These are phyloP conservation scores for Calocybe gangraenosa DNA, from an alignment of 768 basidiomycete species.

Conservation along the genomic window DNA sequence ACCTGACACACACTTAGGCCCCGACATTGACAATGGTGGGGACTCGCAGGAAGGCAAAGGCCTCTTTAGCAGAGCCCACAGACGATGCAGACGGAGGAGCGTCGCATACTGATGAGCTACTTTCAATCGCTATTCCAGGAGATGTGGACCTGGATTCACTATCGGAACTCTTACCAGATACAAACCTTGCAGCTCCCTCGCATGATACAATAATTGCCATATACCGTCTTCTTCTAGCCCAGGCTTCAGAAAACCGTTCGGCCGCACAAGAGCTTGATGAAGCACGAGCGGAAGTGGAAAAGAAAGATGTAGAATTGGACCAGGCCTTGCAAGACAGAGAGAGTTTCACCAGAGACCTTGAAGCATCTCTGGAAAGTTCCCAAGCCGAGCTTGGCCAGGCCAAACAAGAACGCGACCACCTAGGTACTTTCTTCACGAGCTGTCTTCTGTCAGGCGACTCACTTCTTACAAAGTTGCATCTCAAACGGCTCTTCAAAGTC, in stretches of 20 bases:
- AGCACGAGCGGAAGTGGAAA: slow-evolving; percentile 58
- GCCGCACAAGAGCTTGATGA: slow-evolving; percentile 67
- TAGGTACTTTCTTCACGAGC: slow-evolving; percentile 40
- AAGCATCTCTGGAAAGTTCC: slow-evolving; percentile 43
- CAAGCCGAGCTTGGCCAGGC: slow-evolving; percentile 53
- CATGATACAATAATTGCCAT: slow-evolving; percentile 57
- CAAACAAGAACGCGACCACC: slow-evolving; percentile 60
- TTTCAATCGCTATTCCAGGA: slow-evolving; percentile 45
- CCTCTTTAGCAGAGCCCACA: slow-evolving; percentile 30
- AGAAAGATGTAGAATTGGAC: slow-evolving; percentile 80
- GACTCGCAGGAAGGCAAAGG: slow-evolving; percentile 64
- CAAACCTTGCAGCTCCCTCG: slow-evolving; percentile 50
- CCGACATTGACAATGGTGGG: slow-evolving; percentile 29
- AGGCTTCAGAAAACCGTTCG: slow-evolving; percentile 51
- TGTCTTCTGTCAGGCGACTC: slow-evolving; percentile 13
- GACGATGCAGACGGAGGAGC: slow-evolving; percentile 23
- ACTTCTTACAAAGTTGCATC: slow-evolving; percentile 34
- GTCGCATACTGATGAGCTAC: slow-evolving; percentile 29
- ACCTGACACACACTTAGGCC: slow-evolving; percentile 19
- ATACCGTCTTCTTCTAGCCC: slow-evolving; percentile 58
- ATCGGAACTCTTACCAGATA: slow-evolving; percentile 56
- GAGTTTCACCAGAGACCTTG: slow-evolving; percentile 51
- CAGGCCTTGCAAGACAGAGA: slow-evolving; percentile 81
- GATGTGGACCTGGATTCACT: slow-evolving; percentile 66
- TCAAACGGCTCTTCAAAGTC: slow-evolving; percentile 44